Evolutionary conservation across 495 filamentous ascomycete genomes (phyloP).

Genomic region (Xylaria bambusicola): DNA sequence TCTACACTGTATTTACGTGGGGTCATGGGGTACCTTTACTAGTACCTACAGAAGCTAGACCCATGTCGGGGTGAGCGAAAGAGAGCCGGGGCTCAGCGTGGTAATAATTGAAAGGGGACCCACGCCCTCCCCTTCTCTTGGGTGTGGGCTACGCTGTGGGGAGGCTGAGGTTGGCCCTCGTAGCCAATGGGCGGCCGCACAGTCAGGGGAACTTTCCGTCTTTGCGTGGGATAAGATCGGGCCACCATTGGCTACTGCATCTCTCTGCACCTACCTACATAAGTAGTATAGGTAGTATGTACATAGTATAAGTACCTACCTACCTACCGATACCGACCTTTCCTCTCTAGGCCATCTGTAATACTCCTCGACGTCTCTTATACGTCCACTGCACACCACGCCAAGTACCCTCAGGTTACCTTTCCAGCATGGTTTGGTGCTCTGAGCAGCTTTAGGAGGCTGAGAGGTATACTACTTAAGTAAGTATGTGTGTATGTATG

Average conservation of each 20-base stretch:
- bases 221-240: neutral
- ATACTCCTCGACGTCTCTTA: neutral
- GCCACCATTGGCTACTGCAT: constrained; percentile 3
- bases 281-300: too few species aligned
- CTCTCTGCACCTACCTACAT: too few species aligned
- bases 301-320: neutral
- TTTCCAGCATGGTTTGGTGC: constrained; percentile 1
- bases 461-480: too few species aligned
- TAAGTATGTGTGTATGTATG: too few species aligned
- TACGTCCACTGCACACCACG: too few species aligned
- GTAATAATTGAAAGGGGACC: constrained; percentile 6
- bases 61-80: constrained; percentile 11
- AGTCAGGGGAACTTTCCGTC: neutral
- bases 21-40: too few species aligned
- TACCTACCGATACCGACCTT: neutral
- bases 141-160: constrained; percentile 1
- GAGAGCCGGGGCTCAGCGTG: constrained; percentile 2
- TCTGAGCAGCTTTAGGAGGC: constrained; percentile 4
- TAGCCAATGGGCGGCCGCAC: neutral
- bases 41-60: neutral
- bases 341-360: constrained; percentile 1
- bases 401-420: too few species aligned
- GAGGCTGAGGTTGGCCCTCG: neutral
- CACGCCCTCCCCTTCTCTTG: constrained; percentile 1
- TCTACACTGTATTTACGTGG: too few species aligned